A percentile compares a stretch with the other conserved stretches of the same genome.
phyloP scores from a whole-genome alignment of 305 asterid genomes.

The Plantago coronopus region DNA sequence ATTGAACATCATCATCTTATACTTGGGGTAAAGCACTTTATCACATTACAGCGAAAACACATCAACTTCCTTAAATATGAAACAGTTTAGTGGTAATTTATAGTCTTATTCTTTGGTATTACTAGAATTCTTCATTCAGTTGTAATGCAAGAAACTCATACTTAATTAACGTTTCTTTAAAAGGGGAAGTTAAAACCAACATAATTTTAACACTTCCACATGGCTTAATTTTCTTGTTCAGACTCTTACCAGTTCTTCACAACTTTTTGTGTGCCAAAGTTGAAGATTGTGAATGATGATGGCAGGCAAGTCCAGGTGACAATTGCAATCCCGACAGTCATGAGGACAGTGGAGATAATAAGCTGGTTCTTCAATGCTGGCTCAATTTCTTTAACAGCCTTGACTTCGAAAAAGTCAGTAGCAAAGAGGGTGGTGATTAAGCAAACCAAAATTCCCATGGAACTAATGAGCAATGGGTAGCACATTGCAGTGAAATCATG shows the following conservation, averaged over 20 bases:
- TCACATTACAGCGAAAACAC: too few species aligned
- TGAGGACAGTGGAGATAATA: slow-evolving; percentile 63
- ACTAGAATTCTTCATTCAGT: too few species aligned
- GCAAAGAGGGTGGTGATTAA: slow-evolving; percentile 76
- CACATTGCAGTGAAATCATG: slow-evolving; percentile 73
- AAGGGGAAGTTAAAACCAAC: too few species aligned
- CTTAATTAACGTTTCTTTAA: too few species aligned
- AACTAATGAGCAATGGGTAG: slow-evolving; percentile 67
- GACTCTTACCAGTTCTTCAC: slow-evolving; percentile 59
- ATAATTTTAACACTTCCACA: too few species aligned
- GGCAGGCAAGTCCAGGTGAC: slow-evolving; percentile 69
- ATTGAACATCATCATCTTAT: background rate
- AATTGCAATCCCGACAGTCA: slow-evolving; percentile 60
- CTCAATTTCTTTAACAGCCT: slow-evolving; percentile 64
- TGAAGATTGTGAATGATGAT: slow-evolving; percentile 65
- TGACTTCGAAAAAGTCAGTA: slow-evolving; percentile 66
- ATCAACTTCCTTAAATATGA: too few species aligned
- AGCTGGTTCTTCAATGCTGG: slow-evolving; percentile 71
- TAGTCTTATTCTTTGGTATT: too few species aligned
- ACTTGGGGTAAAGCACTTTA: too few species aligned
- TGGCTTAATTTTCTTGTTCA: background rate
- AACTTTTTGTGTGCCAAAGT: slow-evolving; percentile 64
- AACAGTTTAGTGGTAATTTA: too few species aligned
- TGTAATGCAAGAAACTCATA: too few species aligned
- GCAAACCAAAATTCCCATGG: slow-evolving; percentile 75